These are phyloP conservation scores for Annulohypoxylon nitens DNA, from an alignment of 495 filamentous ascomycete species.

Conservation along the genomic window DNA sequence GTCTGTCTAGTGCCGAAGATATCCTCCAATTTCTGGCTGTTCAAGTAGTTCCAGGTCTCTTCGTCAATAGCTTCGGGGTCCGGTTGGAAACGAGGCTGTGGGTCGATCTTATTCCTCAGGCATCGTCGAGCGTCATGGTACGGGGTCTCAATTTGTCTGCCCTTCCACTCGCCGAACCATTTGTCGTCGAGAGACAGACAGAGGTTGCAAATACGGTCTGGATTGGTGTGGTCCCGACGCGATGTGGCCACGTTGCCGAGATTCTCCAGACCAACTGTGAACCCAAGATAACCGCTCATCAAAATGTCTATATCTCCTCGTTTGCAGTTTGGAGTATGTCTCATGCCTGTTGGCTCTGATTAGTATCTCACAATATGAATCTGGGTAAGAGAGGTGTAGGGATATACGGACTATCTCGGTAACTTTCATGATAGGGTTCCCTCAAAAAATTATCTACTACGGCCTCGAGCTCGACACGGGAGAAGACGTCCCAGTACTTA, in stretches of 20 bases:
- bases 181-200: no score
- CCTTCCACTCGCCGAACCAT: background rate
- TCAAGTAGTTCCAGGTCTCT: background rate
- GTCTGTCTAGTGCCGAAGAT: background rate
- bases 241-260: background rate
- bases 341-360: no score
- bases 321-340: background rate
- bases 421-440: no score
- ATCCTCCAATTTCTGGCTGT: background rate
- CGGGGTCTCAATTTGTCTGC: background rate
- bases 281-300: background rate
- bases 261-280: background rate
- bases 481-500: constrained; percentile 22
- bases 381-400: background rate
- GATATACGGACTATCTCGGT: no score
- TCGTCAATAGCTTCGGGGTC: constrained; percentile 7
- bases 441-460: background rate
- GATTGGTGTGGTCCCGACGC: no score
- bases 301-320: no score
- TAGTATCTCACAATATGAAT: no score
- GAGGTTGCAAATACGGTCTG: no score
- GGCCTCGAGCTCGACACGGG: background rate
- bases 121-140: background rate
- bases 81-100: constrained; percentile 12
- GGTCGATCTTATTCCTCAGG: background rate